Evolutionary conservation across 2,329 filamentous ascomycete species (phyloP), one percentile per base, ranked within the genome.

Genomic region (Sphaceloma murrayae): DNA sequence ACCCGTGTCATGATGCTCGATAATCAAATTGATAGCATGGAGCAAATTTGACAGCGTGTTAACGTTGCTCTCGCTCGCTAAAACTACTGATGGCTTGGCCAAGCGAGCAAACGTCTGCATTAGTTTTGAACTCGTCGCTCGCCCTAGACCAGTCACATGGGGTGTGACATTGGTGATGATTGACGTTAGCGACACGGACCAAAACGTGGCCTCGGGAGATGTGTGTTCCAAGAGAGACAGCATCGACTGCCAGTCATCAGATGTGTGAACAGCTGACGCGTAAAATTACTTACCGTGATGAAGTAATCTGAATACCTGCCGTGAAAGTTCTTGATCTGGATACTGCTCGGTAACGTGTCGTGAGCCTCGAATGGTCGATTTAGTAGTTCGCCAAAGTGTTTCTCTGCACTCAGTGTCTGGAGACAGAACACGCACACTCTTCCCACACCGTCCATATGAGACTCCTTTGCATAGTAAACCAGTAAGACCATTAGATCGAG

Each of bases 381-480:
- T 40, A 98, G 70, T 54, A 86, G 89, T 57, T 82, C 77, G 21
- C 87, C 89, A 62, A 96, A 96, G 50, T 83, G 87, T 46, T 82
- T 76, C 63, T 96, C 91, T 2, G 93, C 87, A 56, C 89, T 96
- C 57, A 98, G 67, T 0, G 91, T 96, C 63, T 98, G 91, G 30
- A 98, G 67, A 32, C 96, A 74, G 61, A 98, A 96, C n/a, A 93
- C 81, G 62, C 91, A 95, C 87, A 96, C 95, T 45, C 91, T 77
- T 18, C 96, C 85, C 1, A 95, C 73, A 1, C 91, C 91, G 62
- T 95, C 88, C 60, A 89, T 93, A 57, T 96, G 89, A 31, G 78
- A 76, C 59, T 94, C 87, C 34, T 94, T 77, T 3, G 88, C 86
- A 60, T 96, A 95, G 65, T 93, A 98, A 3, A 96, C 67, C 30